phyloP scores from a whole-genome alignment of 2,329 filamentous ascomycete genomes.

The Fusarium nurragi region DNA sequence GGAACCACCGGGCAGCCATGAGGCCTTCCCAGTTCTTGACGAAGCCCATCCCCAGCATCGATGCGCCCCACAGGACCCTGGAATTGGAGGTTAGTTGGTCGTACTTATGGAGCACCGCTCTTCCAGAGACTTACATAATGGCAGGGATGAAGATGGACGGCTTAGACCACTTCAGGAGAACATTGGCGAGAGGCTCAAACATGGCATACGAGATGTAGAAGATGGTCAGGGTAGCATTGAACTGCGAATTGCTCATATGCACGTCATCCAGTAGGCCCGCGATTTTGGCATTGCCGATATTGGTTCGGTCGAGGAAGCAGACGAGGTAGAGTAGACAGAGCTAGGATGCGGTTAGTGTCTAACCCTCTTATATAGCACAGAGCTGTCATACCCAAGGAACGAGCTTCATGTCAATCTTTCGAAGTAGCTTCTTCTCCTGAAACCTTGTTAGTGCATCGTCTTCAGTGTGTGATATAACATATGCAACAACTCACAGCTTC shows the following conservation, averaged over 20 bases:
- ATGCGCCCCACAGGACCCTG: constrained; percentile 71
- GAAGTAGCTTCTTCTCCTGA: constrained; percentile 69
- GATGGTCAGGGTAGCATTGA: constrained; percentile 79
- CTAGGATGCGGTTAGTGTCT: constrained; percentile 42
- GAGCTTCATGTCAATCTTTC: constrained; percentile 68
- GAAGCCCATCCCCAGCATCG: constrained; percentile 76
- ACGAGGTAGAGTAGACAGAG: constrained; percentile 78
- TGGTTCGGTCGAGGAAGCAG: constrained; percentile 79
- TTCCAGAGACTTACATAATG: constrained; percentile 71
- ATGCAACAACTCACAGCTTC: constrained; percentile 62
- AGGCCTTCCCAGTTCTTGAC: constrained; percentile 70
- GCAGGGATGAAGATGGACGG: constrained; percentile 82
- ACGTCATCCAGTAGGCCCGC: constrained; percentile 65
- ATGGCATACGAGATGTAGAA: constrained; percentile 89
- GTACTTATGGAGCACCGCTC: not conserved
- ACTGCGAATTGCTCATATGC: constrained; percentile 69
- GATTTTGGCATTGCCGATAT: constrained; percentile 77
- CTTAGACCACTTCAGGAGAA: constrained; percentile 78
- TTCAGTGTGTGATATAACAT: not conserved
- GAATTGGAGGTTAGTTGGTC: constrained; percentile 31
- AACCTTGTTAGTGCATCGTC: constrained; percentile 10
- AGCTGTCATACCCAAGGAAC: constrained; percentile 64
- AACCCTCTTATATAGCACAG: not conserved
- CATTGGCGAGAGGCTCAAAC: constrained; percentile 81
- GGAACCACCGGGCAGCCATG: constrained; percentile 74